Conservation (phyloP, 495 filamentous ascomycete species). For the Podospora australis region DNA sequence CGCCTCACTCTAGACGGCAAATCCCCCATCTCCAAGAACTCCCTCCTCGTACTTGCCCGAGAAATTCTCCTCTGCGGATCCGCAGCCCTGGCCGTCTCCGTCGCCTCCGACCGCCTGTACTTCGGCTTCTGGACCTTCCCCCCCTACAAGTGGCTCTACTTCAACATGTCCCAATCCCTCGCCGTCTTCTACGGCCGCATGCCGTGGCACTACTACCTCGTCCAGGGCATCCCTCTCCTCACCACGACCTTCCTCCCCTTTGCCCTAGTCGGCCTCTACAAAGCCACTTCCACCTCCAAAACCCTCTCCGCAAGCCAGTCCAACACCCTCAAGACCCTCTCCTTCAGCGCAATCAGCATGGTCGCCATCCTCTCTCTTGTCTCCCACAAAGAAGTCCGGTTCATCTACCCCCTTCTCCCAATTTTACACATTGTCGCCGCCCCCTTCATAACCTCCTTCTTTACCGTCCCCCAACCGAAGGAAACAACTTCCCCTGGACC, state of each 20-base stretch:
- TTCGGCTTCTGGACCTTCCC: slow-evolving; percentile 89
- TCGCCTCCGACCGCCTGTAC: slow-evolving; percentile 69
- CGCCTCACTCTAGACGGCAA: slow-evolving; percentile 32
- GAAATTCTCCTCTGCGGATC: slow-evolving; percentile 65
- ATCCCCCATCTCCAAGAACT: slow-evolving; percentile 33
- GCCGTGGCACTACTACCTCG: slow-evolving; percentile 85
- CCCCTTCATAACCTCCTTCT: slow-evolving; percentile 58
- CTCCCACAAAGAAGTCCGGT: slow-evolving; percentile 95
- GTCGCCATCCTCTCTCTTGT: slow-evolving; percentile 64
- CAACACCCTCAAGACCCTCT: slow-evolving; percentile 51
- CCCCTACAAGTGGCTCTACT: slow-evolving; percentile 79
- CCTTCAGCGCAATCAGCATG: slow-evolving; percentile 53
- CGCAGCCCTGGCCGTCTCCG: slow-evolving; percentile 53
- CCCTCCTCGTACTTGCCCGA: slow-evolving; percentile 49
- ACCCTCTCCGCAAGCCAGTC: slow-evolving; percentile 29
- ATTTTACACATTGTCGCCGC: slow-evolving; percentile 75
- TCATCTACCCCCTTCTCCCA: slow-evolving; percentile 90
- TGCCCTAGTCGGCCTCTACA: slow-evolving; percentile 58
- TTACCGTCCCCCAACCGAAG: slow-evolving; percentile 33
- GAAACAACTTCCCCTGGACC: slow-evolving; percentile 8
- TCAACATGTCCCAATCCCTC: slow-evolving; percentile 82
- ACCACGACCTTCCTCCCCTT: slow-evolving; percentile 81
- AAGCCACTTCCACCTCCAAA: slow-evolving; percentile 28
- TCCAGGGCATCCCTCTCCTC: slow-evolving; percentile 81
- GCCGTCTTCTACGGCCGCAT: slow-evolving; percentile 92